These are phyloP conservation scores for Oidium heveae DNA, from an alignment of 2,329 filamentous ascomycete species.

Conservation along the genomic window DNA sequence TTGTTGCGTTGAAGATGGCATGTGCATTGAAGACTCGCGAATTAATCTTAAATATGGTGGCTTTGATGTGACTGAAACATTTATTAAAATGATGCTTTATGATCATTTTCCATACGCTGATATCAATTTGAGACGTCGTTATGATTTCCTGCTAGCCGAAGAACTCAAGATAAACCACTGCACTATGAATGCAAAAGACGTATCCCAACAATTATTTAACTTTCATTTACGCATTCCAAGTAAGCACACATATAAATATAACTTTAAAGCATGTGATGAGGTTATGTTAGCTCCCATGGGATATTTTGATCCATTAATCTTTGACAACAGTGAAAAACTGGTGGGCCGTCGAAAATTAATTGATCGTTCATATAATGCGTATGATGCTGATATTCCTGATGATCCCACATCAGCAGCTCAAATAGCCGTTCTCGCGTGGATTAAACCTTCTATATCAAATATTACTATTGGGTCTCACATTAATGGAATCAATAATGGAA, in stretches of 20 bases:
- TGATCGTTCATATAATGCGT: constrained; percentile 74
- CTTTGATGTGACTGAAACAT: constrained; percentile 75
- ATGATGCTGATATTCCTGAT: constrained; percentile 67
- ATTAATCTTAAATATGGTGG: constrained; percentile 91
- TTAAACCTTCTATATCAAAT: constrained; percentile 30
- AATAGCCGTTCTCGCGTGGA: constrained; percentile 33
- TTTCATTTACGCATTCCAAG: constrained; percentile 79
- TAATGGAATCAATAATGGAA: constrained; percentile 14
- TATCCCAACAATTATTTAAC: constrained; percentile 68
- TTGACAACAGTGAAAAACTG: constrained; percentile 63
- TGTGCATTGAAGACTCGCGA: constrained; percentile 81
- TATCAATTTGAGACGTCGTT: constrained; percentile 71
- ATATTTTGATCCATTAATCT: constrained; percentile 72
- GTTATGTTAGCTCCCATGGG: constrained; percentile 85
- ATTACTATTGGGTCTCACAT: constrained; percentile 13
- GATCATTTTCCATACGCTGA: constrained; percentile 90
- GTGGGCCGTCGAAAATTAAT: constrained; percentile 56
- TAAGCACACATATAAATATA: constrained; percentile 75
- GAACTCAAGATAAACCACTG: constrained; percentile 87
- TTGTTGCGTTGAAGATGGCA: constrained; percentile 87
- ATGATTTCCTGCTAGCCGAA: constrained; percentile 82
- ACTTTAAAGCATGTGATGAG: constrained; percentile 94
- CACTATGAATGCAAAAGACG: constrained; percentile 71
- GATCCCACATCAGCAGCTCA: constrained; percentile 76
- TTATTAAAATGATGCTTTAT: constrained; percentile 93